Evolutionary conservation across 768 basidiomycete genomes (phyloP).

Genomic region (Trametes meyenii): DNA sequence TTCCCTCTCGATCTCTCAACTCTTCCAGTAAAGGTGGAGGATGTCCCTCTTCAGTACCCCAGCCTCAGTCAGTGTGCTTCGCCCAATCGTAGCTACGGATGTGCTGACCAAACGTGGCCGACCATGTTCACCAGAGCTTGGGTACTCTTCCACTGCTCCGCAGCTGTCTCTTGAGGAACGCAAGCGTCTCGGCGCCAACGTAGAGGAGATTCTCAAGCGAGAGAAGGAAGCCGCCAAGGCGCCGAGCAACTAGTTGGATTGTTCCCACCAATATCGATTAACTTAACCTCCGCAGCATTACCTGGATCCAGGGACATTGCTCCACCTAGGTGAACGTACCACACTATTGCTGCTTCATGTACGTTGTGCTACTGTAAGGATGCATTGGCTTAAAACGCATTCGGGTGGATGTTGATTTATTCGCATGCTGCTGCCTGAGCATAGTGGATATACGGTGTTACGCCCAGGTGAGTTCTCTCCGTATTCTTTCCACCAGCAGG

Average conservation of each 20-base stretch:
- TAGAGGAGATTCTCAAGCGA: slow-evolving; percentile 57
- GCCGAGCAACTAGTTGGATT: slow-evolving; percentile 40
- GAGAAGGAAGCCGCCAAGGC: slow-evolving; percentile 75
- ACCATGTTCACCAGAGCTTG: slow-evolving; percentile 50
- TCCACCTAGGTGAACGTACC: too few species aligned
- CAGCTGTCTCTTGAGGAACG: slow-evolving; percentile 62
- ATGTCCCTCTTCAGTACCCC: slow-evolving; percentile 69
- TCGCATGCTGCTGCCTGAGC: background rate
- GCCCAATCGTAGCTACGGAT: background rate
- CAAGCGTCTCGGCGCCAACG: slow-evolving; percentile 57
- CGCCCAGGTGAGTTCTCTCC: slow-evolving; percentile 22
- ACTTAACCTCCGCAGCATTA: background rate
- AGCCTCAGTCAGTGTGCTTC: slow-evolving; percentile 35
- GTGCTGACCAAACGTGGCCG: background rate
- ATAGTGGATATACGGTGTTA: background rate
- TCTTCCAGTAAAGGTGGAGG: slow-evolving; percentile 53
- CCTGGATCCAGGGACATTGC: too few species aligned
- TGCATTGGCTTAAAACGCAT: too few species aligned
- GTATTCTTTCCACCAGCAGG: slow-evolving; percentile 36
- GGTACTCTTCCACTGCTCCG: slow-evolving; percentile 61
- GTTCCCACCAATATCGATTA: background rate
- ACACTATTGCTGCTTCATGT: too few species aligned
- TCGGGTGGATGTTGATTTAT: too few species aligned
- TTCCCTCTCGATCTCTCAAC: slow-evolving; percentile 65
- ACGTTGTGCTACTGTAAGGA: too few species aligned